Evolutionary conservation across 108 stramenopile species (phyloP).

Genomic region (Ochromonas danica): DNA sequence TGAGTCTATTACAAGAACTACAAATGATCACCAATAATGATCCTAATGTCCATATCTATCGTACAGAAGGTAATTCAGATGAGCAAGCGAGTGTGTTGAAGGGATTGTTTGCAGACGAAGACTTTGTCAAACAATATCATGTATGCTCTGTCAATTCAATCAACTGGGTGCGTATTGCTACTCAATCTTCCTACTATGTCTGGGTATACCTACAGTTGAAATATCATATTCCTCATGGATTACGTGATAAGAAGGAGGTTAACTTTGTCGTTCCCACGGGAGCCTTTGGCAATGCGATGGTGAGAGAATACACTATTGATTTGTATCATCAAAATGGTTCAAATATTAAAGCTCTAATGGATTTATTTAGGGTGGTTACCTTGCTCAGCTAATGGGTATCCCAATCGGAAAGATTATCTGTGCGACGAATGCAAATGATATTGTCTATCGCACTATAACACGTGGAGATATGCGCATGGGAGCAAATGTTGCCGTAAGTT

Average conservation of each 20-base stretch:
- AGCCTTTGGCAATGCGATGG: conserved; percentile 22
- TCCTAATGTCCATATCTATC: conserved; percentile 22
- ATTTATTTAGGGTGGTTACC: background rate
- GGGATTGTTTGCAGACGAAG: conserved; percentile 12
- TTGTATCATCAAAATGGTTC: too few relatives aligned
- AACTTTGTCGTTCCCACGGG: conserved; percentile 5
- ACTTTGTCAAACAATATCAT: background rate
- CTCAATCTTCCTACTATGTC: conserved; percentile 30
- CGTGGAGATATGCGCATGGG: conserved; percentile 19
- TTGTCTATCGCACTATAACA: conserved; percentile 29
- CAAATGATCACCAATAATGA: conserved; percentile 32
- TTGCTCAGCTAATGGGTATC: conserved; percentile 9
- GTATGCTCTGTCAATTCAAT: conserved; percentile 30
- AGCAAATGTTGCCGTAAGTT: background rate
- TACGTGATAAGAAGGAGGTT: background rate
- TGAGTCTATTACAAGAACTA: conserved; percentile 26
- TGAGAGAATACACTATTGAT: too few relatives aligned
- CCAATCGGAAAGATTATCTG: conserved; percentile 28
- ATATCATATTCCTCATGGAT: too few relatives aligned
- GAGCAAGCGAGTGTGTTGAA: conserved; percentile 28
- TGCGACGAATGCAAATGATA: conserved; percentile 34
- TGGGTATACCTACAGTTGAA: conserved; percentile 20
- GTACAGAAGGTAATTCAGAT: conserved; percentile 22
- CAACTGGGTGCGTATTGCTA: background rate
- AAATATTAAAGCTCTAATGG: too few relatives aligned